Base-by-base conservation (phyloP, 108 stramenopile species). In the Pseudonitzschia multiseries region DNA sequence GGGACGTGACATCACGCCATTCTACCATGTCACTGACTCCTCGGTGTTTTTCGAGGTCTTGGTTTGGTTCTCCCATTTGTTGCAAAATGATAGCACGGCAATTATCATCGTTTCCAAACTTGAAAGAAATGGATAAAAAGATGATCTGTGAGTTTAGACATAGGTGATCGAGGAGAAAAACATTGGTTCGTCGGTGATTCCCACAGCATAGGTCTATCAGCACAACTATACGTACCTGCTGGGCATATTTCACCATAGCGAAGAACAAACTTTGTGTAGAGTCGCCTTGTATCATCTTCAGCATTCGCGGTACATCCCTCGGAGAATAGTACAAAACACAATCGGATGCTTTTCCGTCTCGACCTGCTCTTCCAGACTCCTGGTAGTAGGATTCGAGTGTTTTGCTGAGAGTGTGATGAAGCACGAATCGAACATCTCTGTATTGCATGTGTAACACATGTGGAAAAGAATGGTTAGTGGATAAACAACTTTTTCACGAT, bases 321-420 rank as follows among this genome's bases (percentile, higher is more conserved):
- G 84, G 79, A 31, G 84, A 79, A 69, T 92, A 95, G 66, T 82
- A 91, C 57, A 99, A 75, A 26, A 97, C 86, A 72, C 97, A 99
- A 76, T 86, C 83, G 13, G 92, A 82, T 18, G 87, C 80, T 24
- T 28, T 85, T 48, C 21, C 97, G 74, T 99, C 98, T 50, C 98
- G 74, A 31, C 98, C 98, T 24, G 97, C 97, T 20, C 98, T 77
- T 10, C 97, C 98, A 22, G 86, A 84, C 76, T 99, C 98, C 81
- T 99, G 98, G 73, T 95, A 96, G 82, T 97, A 97, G 24, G 90
- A 93, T 36, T 96, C 96, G 4, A 97, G 73, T 51, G 87, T 91
- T 72, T 97, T 98, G 65, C 90, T 84, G 10, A 96, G 52, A n/a
- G 72, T 81, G 68, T 91, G 91, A 72, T 95, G 91, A 17, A 95